Conservation (phyloP, 805 yeast species). For the Kuraishia cidri region DNA sequence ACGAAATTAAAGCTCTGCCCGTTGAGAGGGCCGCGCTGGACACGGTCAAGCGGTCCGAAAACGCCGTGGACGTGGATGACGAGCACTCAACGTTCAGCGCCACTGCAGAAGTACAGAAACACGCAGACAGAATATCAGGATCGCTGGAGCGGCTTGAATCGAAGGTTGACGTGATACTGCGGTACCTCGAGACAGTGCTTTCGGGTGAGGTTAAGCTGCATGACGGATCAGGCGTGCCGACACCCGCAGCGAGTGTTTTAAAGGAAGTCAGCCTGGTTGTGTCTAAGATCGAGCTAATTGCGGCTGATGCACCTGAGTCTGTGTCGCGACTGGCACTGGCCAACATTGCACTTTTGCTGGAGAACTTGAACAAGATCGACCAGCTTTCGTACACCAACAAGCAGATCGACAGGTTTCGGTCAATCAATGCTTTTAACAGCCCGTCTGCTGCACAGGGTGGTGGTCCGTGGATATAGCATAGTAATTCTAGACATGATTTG, state of each 20-base stretch:
- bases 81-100: no score
- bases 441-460: neutral
- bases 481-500: no score
- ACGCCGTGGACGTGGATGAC: no score
- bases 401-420: neutral
- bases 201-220: no score
- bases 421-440: neutral
- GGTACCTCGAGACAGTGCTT: neutral
- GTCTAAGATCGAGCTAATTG: neutral
- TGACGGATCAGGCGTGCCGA: no score
- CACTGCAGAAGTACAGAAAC: neutral
- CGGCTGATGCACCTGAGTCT: neutral
- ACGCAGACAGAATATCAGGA: neutral
- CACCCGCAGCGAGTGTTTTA: neutral
- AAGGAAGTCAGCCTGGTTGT: neutral
- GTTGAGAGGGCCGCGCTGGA: neutral
- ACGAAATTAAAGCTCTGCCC: neutral
- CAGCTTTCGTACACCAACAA: neutral
- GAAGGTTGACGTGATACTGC: neutral
- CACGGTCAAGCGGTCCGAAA: neutral
- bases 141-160: neutral
- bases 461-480: neutral
- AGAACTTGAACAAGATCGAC: conserved; percentile 1
- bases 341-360: neutral
- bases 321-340: neutral